Evolutionary conservation across 2,329 filamentous ascomycete species (phyloP).

Genomic region (Fonsecaea pedrosoi): DNA sequence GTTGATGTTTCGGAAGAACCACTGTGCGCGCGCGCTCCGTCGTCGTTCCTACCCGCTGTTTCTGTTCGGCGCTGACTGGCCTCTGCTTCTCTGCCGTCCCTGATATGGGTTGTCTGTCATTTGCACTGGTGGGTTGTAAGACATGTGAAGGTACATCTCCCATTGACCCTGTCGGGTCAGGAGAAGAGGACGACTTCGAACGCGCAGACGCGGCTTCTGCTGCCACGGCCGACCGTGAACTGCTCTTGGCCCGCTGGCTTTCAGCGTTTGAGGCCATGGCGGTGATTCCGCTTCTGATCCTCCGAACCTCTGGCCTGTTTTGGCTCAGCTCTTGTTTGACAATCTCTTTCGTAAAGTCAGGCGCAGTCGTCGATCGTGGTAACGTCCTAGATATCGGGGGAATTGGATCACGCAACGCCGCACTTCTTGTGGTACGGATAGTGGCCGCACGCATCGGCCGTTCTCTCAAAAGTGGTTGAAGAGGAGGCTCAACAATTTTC

Average conservation of each 20-base stretch:
- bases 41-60: slow-evolving; percentile 9
- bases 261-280: neutral
- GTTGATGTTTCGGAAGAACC: slow-evolving; percentile 19
- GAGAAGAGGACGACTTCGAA: slow-evolving; percentile 27
- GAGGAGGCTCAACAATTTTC: slow-evolving; percentile 14
- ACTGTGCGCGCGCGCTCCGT: neutral
- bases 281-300: slow-evolving; percentile 9
- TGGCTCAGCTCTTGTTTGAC: slow-evolving; percentile 18
- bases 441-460: slow-evolving; percentile 40
- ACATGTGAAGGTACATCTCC: slow-evolving; percentile 49
- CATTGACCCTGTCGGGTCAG: slow-evolving; percentile 44
- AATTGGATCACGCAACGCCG: slow-evolving; percentile 20
- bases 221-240: slow-evolving; percentile 1
- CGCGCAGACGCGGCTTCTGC: slow-evolving; percentile 19
- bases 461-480: slow-evolving; percentile 40
- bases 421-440: slow-evolving; percentile 35
- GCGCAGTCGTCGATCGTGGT: slow-evolving; percentile 34
- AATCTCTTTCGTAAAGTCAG: slow-evolving; percentile 28
- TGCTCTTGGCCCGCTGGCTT: slow-evolving; percentile 7
- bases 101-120: slow-evolving; percentile 18
- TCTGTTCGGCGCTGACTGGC: neutral
- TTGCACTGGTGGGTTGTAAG: slow-evolving; percentile 25
- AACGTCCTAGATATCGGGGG: slow-evolving; percentile 29
- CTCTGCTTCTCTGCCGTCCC: slow-evolving; percentile 9
- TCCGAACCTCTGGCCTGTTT: slow-evolving; percentile 12